Evolutionary conservation across 2,329 filamentous ascomycete genomes (phyloP), one percentile per base, ranked within the genome.

Genomic region (Corinectria fuckeliana): DNA sequence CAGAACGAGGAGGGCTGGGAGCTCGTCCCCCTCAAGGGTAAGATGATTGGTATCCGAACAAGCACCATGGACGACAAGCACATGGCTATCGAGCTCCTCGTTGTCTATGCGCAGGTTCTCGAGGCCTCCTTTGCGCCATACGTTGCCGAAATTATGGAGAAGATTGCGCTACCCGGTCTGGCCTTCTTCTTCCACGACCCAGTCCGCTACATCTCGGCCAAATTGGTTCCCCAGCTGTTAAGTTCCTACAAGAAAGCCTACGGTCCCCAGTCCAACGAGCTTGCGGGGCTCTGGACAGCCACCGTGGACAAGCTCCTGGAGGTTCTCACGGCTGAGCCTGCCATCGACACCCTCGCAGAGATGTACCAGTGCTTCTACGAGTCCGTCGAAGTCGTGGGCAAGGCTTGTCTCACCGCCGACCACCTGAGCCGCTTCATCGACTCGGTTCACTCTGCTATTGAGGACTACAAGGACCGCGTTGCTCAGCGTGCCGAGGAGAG

Each of bases 351-450:
- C 0, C 85, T 99, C 45, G 94, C 95, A 2, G 95, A 98, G 78
- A 97, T 99, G 92, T 99, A 97, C 78, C 94, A 98, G 77, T 99
- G 95, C 81, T 99, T 99, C 82, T 99, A 99, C 76, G 95, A 99
- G 76, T 97, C 92, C 23, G 89, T 99, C 7, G 94, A 98, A 78
- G 93, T 97, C 20, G 87, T 96, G 65, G 94, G 94, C 60, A 92
- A 91, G 77, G 88, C 91, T 69, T 94, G 90, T 73, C 83, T 99
- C 45, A 91, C 84, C 5, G 81, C 84, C 36, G 84, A 89, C 36
- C 91, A 97, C 75, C 93, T 99, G 90, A 82, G 84, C 57, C 87
- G 87, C 42, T 99, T 98, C 76, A 94, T 98, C 69, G 89, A 93
- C 64, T 90, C 91, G 1, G 92, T 93, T 45, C 87, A 90, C 71